Evolutionary conservation across 805 yeast species (phyloP).

Genomic region (Cyberlindnera amylophila): DNA sequence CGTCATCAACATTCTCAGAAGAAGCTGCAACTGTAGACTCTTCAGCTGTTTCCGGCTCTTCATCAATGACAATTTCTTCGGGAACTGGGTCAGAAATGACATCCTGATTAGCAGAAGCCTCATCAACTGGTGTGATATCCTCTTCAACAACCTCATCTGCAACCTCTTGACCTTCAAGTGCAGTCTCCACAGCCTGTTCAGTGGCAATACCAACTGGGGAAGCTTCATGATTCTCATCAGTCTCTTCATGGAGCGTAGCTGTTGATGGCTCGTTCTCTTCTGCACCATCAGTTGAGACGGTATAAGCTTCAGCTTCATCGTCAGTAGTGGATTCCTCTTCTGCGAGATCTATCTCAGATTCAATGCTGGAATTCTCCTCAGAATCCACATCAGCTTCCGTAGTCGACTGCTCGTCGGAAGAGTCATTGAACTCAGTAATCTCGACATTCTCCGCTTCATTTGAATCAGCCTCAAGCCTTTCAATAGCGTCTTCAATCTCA

Average conservation of each 20-base stretch:
- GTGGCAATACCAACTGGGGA: slow-evolving; percentile 3
- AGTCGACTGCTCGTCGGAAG: neutral
- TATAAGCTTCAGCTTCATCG: neutral
- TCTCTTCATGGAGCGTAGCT: neutral
- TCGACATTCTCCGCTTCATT: neutral
- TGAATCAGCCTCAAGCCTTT: slow-evolving; percentile 2
- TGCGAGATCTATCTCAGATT: neutral
- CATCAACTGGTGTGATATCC: slow-evolving; percentile 1
- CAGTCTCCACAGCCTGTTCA: slow-evolving; percentile 8
- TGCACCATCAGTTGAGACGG: neutral
- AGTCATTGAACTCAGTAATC: neutral
- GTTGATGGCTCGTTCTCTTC: neutral
- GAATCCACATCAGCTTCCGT: no score
- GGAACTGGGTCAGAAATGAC: neutral
- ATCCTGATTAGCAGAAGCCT: neutral
- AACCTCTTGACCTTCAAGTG: neutral
- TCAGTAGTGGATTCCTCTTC: neutral
- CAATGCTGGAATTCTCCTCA: no score
- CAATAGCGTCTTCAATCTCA: slow-evolving; percentile 2
- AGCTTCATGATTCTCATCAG: slow-evolving; percentile 1
- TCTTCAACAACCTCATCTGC: neutral
- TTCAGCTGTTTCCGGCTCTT: neutral
- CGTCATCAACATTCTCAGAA: neutral
- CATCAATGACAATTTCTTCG: neutral
- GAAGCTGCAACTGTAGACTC: neutral